These are phyloP conservation scores for Lentithecium fluviatile DNA, from an alignment of 495 filamentous ascomycete species.

Conservation along the genomic window DNA sequence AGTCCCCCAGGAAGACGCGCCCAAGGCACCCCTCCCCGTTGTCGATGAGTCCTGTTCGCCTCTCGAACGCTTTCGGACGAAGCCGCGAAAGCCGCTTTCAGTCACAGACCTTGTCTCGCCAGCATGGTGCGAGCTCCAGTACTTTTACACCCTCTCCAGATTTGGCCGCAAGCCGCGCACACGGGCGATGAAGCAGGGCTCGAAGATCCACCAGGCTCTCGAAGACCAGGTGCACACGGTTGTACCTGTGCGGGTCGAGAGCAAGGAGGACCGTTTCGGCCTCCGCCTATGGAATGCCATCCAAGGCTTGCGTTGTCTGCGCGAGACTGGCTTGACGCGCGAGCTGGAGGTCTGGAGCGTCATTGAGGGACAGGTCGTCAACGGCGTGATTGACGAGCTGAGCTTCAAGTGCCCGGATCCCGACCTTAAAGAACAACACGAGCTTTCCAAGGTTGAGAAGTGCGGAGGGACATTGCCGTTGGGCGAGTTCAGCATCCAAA, in stretches of 20 bases:
- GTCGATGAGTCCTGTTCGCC: slow-evolving; percentile 53
- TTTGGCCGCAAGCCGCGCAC: slow-evolving; percentile 74
- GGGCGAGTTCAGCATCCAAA: slow-evolving; percentile 14
- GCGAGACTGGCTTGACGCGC: slow-evolving; percentile 75
- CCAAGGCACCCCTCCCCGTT: not conserved
- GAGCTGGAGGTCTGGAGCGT: slow-evolving; percentile 94
- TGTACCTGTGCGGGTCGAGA: slow-evolving; percentile 68
- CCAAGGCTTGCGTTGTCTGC: slow-evolving; percentile 74
- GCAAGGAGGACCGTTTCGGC: slow-evolving; percentile 78
- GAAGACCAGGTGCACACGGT: slow-evolving; percentile 81
- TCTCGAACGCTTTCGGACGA: slow-evolving; percentile 73
- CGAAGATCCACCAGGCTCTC: slow-evolving; percentile 72
- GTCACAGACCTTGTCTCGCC: slow-evolving; percentile 87
- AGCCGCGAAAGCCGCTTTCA: slow-evolving; percentile 75
- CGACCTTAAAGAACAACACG: slow-evolving; percentile 55
- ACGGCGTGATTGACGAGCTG: slow-evolving; percentile 86
- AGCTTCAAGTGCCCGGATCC: slow-evolving; percentile 73
- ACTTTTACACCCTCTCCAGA: slow-evolving; percentile 77
- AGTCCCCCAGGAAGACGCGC: slow-evolving; percentile 25
- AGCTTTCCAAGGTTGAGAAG: slow-evolving; percentile 11
- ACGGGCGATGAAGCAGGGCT: slow-evolving; percentile 77
- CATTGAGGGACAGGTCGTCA: slow-evolving; percentile 78
- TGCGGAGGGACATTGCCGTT: slow-evolving; percentile 7
- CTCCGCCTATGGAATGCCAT: slow-evolving; percentile 90
- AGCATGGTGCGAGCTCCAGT: slow-evolving; percentile 95